Evolutionary conservation across 768 basidiomycete genomes (phyloP).

Genomic region (Trametes gibbosa): DNA sequence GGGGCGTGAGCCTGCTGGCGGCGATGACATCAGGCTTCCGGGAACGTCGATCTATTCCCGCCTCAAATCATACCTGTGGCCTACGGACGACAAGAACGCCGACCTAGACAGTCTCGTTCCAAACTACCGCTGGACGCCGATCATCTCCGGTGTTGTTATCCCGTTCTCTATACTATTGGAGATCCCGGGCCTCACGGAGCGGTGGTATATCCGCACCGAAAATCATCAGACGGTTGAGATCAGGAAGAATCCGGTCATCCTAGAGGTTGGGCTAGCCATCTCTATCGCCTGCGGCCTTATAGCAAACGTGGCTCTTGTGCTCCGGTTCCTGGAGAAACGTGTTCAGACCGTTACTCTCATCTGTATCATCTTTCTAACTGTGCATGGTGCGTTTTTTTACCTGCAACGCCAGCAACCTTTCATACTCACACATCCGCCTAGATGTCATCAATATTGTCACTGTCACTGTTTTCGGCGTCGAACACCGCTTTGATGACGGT

Average conservation of each 20-base stretch:
- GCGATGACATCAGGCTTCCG: neutral
- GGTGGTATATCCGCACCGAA: slow-evolving; percentile 66
- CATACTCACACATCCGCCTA: slow-evolving; percentile 29
- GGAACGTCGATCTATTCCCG: neutral
- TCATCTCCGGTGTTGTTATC: slow-evolving; percentile 64
- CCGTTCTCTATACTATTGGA: slow-evolving; percentile 81
- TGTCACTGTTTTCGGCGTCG: slow-evolving; percentile 59
- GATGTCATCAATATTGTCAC: slow-evolving; percentile 67
- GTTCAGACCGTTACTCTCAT: slow-evolving; percentile 61
- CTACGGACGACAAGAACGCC: neutral
- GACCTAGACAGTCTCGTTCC: slow-evolving; percentile 38
- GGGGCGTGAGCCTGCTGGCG: neutral
- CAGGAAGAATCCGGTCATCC: slow-evolving; percentile 50
- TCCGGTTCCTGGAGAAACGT: slow-evolving; percentile 69
- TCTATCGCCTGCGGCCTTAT: slow-evolving; percentile 67
- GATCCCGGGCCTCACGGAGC: slow-evolving; percentile 75
- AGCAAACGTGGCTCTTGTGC: slow-evolving; percentile 66
- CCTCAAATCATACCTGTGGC: slow-evolving; percentile 14
- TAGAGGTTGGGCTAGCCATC: slow-evolving; percentile 59
- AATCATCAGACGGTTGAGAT: slow-evolving; percentile 44
- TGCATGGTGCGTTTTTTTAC: slow-evolving; percentile 55
- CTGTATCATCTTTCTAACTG: slow-evolving; percentile 59
- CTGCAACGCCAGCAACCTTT: neutral
- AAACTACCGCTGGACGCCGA: slow-evolving; percentile 61
- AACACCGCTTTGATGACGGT: slow-evolving; percentile 58